Evolutionary conservation across 257 asterid genomes (phyloP).

Genomic region (Nicotiana benthamiana): DNA sequence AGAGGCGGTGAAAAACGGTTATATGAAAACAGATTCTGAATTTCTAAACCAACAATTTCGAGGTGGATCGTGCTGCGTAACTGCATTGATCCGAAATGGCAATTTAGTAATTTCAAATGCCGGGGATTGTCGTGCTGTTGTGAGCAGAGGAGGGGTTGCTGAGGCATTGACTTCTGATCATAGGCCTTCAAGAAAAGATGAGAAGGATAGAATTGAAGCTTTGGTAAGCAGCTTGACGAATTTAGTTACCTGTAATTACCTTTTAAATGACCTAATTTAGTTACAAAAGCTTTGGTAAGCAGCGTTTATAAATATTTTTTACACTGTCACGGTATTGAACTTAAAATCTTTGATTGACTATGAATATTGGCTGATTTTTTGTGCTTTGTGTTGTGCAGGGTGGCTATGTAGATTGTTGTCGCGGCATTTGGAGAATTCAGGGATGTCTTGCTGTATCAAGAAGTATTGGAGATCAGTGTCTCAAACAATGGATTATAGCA

Average conservation of each 20-base stretch:
- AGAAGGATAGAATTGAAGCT: constrained; percentile 52
- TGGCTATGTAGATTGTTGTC: constrained; percentile 64
- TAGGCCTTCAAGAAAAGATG: constrained; percentile 65
- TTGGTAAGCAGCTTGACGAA: constrained; percentile 36
- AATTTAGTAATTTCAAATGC: constrained; percentile 65
- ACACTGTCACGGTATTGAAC: too few species aligned
- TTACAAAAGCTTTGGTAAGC: too few species aligned
- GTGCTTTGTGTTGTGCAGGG: constrained; percentile 35
- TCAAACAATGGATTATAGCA: constrained; percentile 73
- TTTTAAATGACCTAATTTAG: too few species aligned
- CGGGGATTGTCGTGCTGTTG: constrained; percentile 84
- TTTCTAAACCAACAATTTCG: constrained; percentile 48
- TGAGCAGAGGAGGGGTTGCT: constrained; percentile 57
- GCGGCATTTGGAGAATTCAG: constrained; percentile 69
- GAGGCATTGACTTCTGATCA: constrained; percentile 81
- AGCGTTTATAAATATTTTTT: too few species aligned
- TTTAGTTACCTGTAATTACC: too few species aligned
- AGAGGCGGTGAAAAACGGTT: constrained; percentile 51
- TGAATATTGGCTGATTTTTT: constrained; percentile 11
- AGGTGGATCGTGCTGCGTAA: constrained; percentile 79
- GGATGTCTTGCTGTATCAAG: constrained; percentile 89
- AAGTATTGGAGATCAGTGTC: constrained; percentile 73
- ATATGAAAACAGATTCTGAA: constrained; percentile 61
- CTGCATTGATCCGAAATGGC: constrained; percentile 57
- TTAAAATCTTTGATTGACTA: not conserved